Conservation (phyloP, 2,329 filamentous ascomycete species). For the Beauveria sp. region DNA sequence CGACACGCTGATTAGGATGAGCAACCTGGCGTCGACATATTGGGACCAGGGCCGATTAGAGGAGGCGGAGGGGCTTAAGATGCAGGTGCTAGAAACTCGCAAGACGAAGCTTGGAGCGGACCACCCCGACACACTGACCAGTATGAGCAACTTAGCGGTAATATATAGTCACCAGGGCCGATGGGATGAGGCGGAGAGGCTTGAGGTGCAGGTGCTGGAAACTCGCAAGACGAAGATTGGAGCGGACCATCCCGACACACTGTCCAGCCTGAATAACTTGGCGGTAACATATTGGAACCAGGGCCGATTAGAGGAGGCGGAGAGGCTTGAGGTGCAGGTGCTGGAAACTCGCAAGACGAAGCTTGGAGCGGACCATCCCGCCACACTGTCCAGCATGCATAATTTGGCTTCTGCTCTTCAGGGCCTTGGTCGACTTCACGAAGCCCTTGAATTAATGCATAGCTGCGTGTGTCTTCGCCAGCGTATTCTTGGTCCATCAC, state of each 20-base stretch:
- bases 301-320: neutral
- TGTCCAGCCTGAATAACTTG: constrained; percentile 14
- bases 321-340: neutral
- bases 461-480: neutral
- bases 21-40: constrained; percentile 5
- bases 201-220: too few relatives aligned
- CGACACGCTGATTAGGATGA: constrained; percentile 14
- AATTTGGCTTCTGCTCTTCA: neutral
- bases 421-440: neutral
- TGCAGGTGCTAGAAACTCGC: rapidly evolving
- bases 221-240: too few relatives aligned
- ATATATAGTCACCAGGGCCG: too few relatives aligned
- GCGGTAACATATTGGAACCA: neutral
- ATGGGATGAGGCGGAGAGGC: too few relatives aligned
- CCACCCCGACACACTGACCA: constrained; percentile 7
- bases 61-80: neutral
- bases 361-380: neutral
- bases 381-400: neutral
- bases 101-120: neutral
- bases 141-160: neutral
- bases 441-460: neutral
- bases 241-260: constrained; percentile 14
- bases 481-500: neutral
- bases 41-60: neutral
- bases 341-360: neutral